Percentiles rank a stretch among this genome's conserved stretches.
Conservation (phyloP, 106 monocot genomes). For the Ottelia alismoides region DNA sequence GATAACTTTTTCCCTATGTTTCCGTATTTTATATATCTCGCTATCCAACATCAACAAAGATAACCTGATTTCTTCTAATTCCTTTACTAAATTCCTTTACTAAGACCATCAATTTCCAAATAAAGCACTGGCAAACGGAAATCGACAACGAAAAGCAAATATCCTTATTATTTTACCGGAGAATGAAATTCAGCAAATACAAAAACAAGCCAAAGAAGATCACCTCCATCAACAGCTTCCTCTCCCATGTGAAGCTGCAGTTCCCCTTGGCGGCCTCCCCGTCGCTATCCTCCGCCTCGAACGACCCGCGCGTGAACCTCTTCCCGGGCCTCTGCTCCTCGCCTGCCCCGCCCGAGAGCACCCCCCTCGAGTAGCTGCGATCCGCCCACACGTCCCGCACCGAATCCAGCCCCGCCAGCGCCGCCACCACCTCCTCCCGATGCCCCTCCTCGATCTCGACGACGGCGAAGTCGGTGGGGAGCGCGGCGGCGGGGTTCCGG, state of each 20-base stretch:
- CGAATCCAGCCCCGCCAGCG: constrained; percentile 36
- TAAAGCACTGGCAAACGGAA: no score
- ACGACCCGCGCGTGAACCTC: constrained; percentile 68
- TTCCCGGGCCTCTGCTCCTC: constrained; percentile 42
- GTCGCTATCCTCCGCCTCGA: constrained; percentile 21
- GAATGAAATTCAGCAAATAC: no score
- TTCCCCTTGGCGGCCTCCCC: constrained; percentile 13
- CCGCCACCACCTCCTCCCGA: constrained; percentile 20
- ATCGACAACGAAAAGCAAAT: no score
- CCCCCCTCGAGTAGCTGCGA: constrained; percentile 43
- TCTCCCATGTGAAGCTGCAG: constrained; percentile 35
- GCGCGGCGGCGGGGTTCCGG: constrained; percentile 51
- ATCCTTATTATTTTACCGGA: no score
- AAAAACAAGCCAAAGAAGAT: no score
- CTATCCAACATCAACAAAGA: no score
- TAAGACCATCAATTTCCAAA: no score
- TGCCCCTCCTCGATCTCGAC: constrained; percentile 38
- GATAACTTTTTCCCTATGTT: no score
- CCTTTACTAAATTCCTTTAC: no score
- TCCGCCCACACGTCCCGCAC: constrained; percentile 73
- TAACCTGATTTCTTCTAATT: no score
- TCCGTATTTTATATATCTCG: no score
- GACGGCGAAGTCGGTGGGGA: constrained; percentile 89
- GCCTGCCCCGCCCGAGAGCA: constrained; percentile 30
- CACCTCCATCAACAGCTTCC: constrained; percentile 80